Percentiles rank a stretch among this genome's conserved stretches.
phyloP scores from a whole-genome alignment of 1,284 basidiomycete genomes.

The Ustilago sp. region DNA sequence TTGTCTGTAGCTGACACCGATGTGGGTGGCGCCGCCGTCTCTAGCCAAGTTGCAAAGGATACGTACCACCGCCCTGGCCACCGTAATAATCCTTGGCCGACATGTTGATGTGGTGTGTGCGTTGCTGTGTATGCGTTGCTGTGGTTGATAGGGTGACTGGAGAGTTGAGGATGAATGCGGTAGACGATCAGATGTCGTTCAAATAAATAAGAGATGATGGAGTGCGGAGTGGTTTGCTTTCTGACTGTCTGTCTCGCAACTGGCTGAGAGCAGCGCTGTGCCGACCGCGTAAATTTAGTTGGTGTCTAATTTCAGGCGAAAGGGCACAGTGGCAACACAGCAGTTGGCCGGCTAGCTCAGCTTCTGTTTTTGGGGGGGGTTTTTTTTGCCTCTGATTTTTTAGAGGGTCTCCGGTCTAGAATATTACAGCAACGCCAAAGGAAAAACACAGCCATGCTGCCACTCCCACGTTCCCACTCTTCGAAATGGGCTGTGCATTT shows the following conservation, averaged over 20 bases:
- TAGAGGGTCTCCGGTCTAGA: neutral
- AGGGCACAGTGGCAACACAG: neutral
- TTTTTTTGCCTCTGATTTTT: too few relatives aligned
- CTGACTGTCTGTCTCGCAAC: neutral
- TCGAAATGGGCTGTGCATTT: neutral
- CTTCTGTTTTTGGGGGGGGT: neutral
- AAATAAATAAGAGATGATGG: neutral
- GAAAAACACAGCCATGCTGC: neutral
- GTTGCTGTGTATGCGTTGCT: too few relatives aligned
- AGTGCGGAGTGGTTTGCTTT: neutral
- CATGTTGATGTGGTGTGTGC: constrained; percentile 18
- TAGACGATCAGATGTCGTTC: neutral
- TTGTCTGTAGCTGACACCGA: neutral
- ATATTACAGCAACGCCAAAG: neutral
- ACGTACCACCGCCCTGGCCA: constrained; percentile 49
- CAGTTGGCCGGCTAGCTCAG: neutral
- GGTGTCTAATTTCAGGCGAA: neutral
- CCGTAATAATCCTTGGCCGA: constrained; percentile 59
- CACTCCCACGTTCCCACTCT: neutral
- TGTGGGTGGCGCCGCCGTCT: constrained; percentile 8
- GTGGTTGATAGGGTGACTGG: neutral
- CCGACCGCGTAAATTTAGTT: neutral
- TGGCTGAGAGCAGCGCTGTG: neutral
- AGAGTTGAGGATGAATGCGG: neutral
- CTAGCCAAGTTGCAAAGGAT: constrained; percentile 7